phyloP scores from a whole-genome alignment of 176 grass and related monocot genomes.

The Musa beccarii region DNA sequence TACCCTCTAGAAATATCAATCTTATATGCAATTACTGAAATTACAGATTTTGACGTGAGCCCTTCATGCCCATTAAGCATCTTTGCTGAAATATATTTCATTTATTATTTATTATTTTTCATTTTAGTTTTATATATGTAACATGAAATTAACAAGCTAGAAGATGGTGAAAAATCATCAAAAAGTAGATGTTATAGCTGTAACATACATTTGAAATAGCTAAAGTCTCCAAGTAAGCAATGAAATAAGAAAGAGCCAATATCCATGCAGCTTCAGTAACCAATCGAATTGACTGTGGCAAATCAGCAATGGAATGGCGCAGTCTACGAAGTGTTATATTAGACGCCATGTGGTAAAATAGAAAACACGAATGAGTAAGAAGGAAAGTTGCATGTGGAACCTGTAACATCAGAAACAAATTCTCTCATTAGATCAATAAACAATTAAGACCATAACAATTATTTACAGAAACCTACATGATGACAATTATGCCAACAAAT shows the following conservation, averaged over 20 bases:
- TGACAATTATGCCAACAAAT: not conserved
- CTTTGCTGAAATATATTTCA: no score
- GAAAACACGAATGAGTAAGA: constrained; percentile 75
- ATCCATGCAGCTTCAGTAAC: constrained; percentile 64
- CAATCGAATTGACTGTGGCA: constrained; percentile 54
- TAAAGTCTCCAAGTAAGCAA: constrained; percentile 88
- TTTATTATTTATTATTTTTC: no score
- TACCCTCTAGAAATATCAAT: no score
- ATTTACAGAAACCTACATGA: not conserved
- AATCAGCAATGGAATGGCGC: constrained; percentile 38
- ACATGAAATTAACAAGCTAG: not conserved
- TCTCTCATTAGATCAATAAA: not conserved
- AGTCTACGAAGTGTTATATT: constrained; percentile 88
- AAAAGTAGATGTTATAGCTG: not conserved
- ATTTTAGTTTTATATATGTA: not conserved
- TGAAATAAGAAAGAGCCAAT: constrained; percentile 78
- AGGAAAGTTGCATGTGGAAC: constrained; percentile 85
- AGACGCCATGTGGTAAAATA: constrained; percentile 85
- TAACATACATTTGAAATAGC: constrained; percentile 85
- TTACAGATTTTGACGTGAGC: no score
- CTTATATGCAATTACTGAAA: no score
- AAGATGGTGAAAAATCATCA: not conserved
- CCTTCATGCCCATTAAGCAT: no score
- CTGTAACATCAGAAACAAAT: constrained; percentile 46
- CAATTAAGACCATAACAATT: not conserved